These are phyloP conservation scores for Lophiotrema nucula DNA, from an alignment of 495 filamentous ascomycete genomes.

Conservation along the genomic window DNA sequence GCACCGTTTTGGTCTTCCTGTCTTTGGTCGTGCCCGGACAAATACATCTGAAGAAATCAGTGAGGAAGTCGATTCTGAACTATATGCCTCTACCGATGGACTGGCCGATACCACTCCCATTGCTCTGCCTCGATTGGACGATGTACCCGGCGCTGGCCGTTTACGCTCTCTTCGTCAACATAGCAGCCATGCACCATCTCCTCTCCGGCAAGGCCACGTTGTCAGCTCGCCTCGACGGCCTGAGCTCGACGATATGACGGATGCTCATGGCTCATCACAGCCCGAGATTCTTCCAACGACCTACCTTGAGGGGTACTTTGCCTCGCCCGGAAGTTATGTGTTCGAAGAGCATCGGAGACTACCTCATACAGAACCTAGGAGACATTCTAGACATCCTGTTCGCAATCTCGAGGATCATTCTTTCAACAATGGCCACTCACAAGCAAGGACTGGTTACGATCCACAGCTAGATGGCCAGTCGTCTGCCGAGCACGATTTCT, in stretches of 20 bases:
- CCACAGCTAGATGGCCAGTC: not conserved
- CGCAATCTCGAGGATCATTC: slow-evolving; percentile 4
- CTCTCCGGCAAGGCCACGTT: slow-evolving; percentile 13
- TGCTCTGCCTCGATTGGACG: not conserved
- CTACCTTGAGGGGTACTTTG: too few species aligned
- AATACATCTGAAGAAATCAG: slow-evolving; percentile 19
- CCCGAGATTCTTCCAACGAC: too few species aligned
- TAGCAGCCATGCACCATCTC: slow-evolving; percentile 12
- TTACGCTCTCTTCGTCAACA: slow-evolving; percentile 1
- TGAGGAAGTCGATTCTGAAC: not conserved
- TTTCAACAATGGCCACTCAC: slow-evolving; percentile 10
- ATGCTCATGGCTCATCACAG: too few species aligned
- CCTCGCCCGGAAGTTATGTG: too few species aligned
- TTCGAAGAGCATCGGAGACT: not conserved
- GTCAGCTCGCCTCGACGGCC: too few species aligned
- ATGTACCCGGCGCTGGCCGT: not conserved
- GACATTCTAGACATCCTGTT: not conserved
- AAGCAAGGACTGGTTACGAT: not conserved
- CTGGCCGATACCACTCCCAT: not conserved
- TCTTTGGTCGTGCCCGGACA: slow-evolving; percentile 7
- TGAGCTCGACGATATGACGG: too few species aligned
- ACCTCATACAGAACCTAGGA: slow-evolving; percentile 19
- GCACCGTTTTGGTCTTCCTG: slow-evolving; percentile 11
- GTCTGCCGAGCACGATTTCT: not conserved
- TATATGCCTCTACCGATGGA: slow-evolving; percentile 7